phyloP scores from a whole-genome alignment of 192 early-diverging fungal genomes.

The Coemansia sp. region DNA sequence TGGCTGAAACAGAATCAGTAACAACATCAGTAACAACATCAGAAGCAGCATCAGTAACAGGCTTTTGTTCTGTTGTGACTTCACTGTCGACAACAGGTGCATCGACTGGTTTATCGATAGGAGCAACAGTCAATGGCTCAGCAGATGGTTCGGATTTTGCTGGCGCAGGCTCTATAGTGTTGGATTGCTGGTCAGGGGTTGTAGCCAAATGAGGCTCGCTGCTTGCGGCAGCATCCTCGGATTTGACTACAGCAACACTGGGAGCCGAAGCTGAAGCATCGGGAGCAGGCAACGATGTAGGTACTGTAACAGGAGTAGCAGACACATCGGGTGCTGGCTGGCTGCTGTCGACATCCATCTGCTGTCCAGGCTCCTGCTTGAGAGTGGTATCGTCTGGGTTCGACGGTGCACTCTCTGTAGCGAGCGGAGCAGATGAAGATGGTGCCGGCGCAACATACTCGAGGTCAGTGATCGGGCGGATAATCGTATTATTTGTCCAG shows the following conservation, averaged over 20 bases:
- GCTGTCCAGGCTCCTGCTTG: conserved; percentile 1
- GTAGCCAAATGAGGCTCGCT: too few species aligned
- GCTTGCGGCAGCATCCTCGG: too few species aligned
- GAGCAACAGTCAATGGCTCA: too few species aligned
- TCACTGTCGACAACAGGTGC: too few species aligned
- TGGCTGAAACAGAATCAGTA: neutral
- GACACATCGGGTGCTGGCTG: conserved; percentile 4
- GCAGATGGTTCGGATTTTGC: too few species aligned
- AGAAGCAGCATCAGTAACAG: neutral
- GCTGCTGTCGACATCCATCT: neutral
- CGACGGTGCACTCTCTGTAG: neutral
- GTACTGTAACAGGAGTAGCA: neutral
- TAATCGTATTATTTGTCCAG: conserved; percentile 38
- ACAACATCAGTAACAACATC: too few species aligned
- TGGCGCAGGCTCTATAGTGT: too few species aligned
- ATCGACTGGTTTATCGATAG: too few species aligned
- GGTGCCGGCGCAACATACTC: conserved; percentile 26
- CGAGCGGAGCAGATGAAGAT: conserved; percentile 5
- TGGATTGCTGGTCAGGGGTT: too few species aligned
- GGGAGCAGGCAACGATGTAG: neutral
- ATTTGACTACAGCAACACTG: too few species aligned
- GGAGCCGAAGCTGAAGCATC: neutral
- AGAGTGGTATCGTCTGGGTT: neutral
- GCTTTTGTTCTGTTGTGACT: too few species aligned
- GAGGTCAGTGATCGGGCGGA: conserved; percentile 47